Conservation (phyloP, 164 flowering plant species). For the Kalanchoe fedtschenkoi region DNA sequence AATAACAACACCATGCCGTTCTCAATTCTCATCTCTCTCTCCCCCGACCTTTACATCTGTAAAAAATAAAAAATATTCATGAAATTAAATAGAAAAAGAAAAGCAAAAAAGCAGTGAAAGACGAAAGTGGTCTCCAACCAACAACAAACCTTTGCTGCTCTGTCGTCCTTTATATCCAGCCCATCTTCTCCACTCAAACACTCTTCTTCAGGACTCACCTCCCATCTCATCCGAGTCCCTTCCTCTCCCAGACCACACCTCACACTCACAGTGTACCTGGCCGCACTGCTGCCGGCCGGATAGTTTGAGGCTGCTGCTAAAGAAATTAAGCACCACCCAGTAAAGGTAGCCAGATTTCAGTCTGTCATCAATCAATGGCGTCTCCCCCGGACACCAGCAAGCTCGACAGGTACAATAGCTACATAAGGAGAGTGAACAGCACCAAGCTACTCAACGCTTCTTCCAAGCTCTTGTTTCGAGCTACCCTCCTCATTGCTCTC, state of each 20-base stretch:
- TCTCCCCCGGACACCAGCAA: conserved; percentile 54
- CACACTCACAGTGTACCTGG: too few species aligned
- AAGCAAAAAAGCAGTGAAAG: neutral
- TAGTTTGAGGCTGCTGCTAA: too few species aligned
- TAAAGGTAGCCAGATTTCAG: too few species aligned
- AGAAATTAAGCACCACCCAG: too few species aligned
- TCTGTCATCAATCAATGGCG: conserved; percentile 16
- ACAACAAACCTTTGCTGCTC: neutral
- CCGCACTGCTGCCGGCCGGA: too few species aligned
- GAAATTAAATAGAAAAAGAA: neutral
- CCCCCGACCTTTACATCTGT: too few species aligned
- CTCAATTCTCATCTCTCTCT: neutral
- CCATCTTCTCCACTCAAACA: neutral
- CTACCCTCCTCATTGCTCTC: conserved; percentile 54
- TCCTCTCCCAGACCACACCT: too few species aligned
- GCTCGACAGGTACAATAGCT: conserved; percentile 78
- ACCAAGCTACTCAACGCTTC: conserved; percentile 66
- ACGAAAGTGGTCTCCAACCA: conserved; percentile 7
- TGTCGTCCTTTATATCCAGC: conserved; percentile 1
- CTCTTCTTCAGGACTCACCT: conserved; percentile 1
- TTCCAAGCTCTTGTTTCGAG: conserved; percentile 71
- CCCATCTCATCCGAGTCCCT: neutral
- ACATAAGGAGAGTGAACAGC: conserved; percentile 56
- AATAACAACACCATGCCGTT: neutral
- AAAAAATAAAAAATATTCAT: neutral